Evolutionary conservation across 257 asterid genomes (phyloP).

Genomic region (Solanum gandarillasii): DNA sequence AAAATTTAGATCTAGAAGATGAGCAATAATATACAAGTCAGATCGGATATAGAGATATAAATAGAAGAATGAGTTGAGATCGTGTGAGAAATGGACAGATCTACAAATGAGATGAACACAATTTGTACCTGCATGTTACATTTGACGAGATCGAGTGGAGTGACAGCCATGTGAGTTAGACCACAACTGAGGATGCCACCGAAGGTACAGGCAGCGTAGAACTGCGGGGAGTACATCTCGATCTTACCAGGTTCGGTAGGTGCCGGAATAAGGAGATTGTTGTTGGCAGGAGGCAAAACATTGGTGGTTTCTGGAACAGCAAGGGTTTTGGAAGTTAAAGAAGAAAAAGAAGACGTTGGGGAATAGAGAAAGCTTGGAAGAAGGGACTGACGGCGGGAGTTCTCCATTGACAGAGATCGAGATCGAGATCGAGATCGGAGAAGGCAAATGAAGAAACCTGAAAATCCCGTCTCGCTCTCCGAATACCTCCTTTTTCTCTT

Average conservation of each 20-base stretch:
- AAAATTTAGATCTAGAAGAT: background rate
- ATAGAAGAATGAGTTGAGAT: background rate
- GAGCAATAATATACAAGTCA: background rate
- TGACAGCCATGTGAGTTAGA: conserved; percentile 87
- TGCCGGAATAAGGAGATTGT: conserved; percentile 45
- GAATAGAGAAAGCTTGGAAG: conserved; percentile 59
- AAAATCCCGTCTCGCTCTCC: background rate
- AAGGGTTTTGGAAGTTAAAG: conserved; percentile 30
- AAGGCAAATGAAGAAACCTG: background rate
- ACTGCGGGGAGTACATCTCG: conserved; percentile 74
- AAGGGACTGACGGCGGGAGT: conserved; percentile 50
- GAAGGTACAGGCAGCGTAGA: conserved; percentile 70
- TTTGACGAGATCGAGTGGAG: conserved; percentile 95
- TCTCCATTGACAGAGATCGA: conserved; percentile 14
- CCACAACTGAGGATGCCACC: conserved; percentile 96
- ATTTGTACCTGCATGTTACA: conserved; percentile 79
- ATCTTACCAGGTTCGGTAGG: conserved; percentile 71
- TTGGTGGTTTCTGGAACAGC: conserved; percentile 11
- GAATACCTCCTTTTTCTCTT: background rate
- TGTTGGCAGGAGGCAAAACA: conserved; percentile 8
- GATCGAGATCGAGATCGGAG: background rate
- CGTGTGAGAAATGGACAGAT: background rate
- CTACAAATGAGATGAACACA: background rate
- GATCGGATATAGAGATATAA: background rate
- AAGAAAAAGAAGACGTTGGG: conserved; percentile 21